A percentile compares a stretch with the other conserved stretches of the same genome.
These are phyloP conservation scores for Fusarium algeriense DNA, from an alignment of 2,329 filamentous ascomycete species.

Conservation along the genomic window DNA sequence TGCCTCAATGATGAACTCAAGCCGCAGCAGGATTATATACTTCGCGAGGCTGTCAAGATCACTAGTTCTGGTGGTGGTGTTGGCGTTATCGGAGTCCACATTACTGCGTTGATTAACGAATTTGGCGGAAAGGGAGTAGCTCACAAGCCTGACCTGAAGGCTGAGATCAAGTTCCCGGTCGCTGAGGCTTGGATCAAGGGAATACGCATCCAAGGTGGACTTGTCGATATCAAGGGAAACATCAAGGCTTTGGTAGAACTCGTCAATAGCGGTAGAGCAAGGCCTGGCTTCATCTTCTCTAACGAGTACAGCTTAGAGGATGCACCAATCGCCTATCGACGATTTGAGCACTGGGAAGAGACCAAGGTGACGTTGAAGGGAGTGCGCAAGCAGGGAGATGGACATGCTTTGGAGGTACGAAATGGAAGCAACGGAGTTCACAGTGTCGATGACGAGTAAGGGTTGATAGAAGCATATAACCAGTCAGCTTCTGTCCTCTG, in stretches of 20 bases:
- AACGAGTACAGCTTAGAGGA: slow-evolving; percentile 24
- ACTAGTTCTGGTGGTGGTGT: slow-evolving; percentile 1
- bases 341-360: slow-evolving; percentile 13
- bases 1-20: slow-evolving; percentile 16
- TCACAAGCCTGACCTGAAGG: neutral
- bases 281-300: slow-evolving; percentile 9
- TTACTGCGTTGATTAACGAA: neutral
- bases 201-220: neutral
- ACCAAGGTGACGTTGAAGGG: slow-evolving; percentile 9
- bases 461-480: rapidly evolving
- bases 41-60: slow-evolving; percentile 12
- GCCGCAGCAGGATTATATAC: slow-evolving; percentile 18
- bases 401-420: neutral
- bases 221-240: slow-evolving; percentile 6
- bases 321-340: neutral
- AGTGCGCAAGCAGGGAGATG: slow-evolving; percentile 1
- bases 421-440: neutral
- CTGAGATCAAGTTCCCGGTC: slow-evolving; percentile 12
- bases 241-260: slow-evolving; percentile 7
- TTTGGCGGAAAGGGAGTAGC: neutral
- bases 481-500: rapidly evolving
- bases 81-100: slow-evolving; percentile 16
- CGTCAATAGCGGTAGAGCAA: slow-evolving; percentile 10
- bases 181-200: slow-evolving; percentile 10
- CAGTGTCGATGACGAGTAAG: neutral